A percentile compares a stretch with the other conserved stretches of the same genome.
These are phyloP conservation scores for Podospora pseudoanserina DNA, from an alignment of 495 filamentous ascomycete species.

Conservation along the genomic window DNA sequence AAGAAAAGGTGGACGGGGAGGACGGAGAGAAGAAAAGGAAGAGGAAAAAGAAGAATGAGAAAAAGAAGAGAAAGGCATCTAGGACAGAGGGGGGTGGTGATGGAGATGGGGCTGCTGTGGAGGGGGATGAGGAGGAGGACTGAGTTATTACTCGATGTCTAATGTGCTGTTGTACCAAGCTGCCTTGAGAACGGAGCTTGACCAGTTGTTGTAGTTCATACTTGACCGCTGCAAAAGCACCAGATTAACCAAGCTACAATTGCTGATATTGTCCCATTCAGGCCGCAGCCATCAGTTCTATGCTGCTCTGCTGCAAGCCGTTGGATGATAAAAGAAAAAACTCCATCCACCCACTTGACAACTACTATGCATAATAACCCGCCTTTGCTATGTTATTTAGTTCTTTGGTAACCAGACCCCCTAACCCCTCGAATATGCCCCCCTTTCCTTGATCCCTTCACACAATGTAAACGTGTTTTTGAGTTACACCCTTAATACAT, in stretches of 20 bases:
- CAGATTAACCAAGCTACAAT: background rate
- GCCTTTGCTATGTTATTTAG: background rate
- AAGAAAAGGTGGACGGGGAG: background rate
- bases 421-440: background rate
- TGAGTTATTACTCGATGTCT: background rate
- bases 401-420: background rate
- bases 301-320: background rate
- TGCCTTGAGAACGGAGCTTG: no score
- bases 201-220: no score
- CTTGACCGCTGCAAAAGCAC: no score
- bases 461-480: background rate
- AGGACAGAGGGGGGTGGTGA: background rate
- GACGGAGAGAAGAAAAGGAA: background rate
- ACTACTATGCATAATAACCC: background rate
- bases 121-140: background rate
- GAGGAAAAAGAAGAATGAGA: conserved; percentile 2
- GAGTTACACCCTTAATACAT: background rate
- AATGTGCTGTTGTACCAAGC: background rate
- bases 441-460: background rate
- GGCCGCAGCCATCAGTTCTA: background rate
- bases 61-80: background rate
- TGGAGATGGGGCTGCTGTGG: background rate
- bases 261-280: background rate
- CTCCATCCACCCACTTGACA: background rate
- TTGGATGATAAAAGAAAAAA: background rate